Conservation (phyloP, 768 basidiomycete species). For the Boletus subcaerulescens region DNA sequence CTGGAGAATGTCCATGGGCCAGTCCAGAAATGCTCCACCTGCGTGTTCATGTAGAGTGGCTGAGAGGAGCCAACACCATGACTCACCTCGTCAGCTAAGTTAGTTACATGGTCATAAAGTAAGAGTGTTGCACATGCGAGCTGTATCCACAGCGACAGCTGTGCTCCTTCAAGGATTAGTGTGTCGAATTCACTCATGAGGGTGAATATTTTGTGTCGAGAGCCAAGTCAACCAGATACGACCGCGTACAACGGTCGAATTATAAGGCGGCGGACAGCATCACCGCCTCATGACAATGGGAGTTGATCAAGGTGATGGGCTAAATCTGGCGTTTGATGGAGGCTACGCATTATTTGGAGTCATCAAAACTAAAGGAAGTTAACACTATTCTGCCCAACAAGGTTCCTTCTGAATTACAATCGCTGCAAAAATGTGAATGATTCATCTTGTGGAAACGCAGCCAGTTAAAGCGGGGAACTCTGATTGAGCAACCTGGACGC, state of each 20-base stretch:
- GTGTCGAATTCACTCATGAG: not conserved
- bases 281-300: not conserved
- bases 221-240: not conserved
- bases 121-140: slow-evolving; percentile 6
- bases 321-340: not conserved
- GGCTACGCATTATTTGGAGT: not conserved
- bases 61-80: not conserved
- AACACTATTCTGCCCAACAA: not conserved
- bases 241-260: not conserved
- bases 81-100: slow-evolving; percentile 6
- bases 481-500: too few relatives aligned
- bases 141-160: not conserved
- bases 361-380: not conserved
- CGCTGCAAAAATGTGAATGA: not conserved
- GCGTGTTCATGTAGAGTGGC: not conserved
- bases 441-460: not conserved
- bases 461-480: too few relatives aligned
- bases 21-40: slow-evolving; percentile 14
- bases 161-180: not conserved
- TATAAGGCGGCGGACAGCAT: not conserved
- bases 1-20: slow-evolving; percentile 10
- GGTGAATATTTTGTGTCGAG: not conserved
- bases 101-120: slow-evolving; percentile 11
- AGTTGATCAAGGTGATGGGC: not conserved
- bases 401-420: not conserved